A percentile compares a stretch with the other conserved stretches of the same genome.
These are phyloP conservation scores for Capsicum rhomboideum DNA, from an alignment of 257 asterid species.

Conservation along the genomic window DNA sequence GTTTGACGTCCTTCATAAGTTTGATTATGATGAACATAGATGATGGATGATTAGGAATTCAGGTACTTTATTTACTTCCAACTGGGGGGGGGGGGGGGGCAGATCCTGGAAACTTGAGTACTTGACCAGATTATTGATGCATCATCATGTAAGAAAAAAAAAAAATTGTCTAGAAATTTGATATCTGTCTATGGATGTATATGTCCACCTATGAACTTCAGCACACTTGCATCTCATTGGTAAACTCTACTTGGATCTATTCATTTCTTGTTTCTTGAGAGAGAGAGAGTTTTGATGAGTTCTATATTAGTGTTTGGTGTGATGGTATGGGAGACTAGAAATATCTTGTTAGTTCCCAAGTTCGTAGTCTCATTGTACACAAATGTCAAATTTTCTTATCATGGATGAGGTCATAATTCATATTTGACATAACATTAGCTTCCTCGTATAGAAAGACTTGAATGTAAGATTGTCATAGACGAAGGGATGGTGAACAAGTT, in stretches of 20 bases:
- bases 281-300: background rate
- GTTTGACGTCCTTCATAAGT: background rate
- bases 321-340: background rate
- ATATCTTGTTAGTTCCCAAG: background rate
- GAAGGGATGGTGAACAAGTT: background rate
- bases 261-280: background rate
- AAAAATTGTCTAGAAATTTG: background rate
- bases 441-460: background rate
- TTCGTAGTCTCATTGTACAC: background rate
- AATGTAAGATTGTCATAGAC: background rate
- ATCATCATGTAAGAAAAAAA: background rate
- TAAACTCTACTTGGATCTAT: background rate
- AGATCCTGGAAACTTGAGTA: background rate
- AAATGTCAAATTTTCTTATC: background rate
- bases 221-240: background rate
- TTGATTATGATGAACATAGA: background rate
- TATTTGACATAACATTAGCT: background rate
- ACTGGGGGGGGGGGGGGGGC: background rate
- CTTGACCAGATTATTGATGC: background rate
- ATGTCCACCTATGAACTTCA: background rate
- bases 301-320: background rate
- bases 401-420: background rate
- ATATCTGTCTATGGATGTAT: background rate
- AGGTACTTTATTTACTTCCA: background rate
- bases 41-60: background rate